phyloP scores from a whole-genome alignment of 805 yeast species.

The Candida sanyiensis region DNA sequence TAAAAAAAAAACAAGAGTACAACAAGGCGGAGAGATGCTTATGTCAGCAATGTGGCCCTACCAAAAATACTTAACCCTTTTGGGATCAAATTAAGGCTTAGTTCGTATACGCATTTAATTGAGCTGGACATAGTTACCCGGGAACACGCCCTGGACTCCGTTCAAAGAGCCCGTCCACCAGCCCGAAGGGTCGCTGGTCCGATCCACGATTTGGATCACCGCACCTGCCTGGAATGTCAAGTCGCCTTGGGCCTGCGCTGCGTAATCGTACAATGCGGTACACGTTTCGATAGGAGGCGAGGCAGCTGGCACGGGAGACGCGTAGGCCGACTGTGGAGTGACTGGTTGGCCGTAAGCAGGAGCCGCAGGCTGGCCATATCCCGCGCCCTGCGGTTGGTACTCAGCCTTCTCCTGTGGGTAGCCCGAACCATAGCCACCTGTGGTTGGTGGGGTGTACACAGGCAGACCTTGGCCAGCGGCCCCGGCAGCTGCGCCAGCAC shows the following conservation, averaged over 20 bases:
- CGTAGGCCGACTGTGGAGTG: slow-evolving; percentile 29
- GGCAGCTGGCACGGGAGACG: slow-evolving; percentile 24
- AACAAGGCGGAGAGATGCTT: not conserved
- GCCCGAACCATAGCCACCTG: slow-evolving; percentile 26
- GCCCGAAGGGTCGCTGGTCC: slow-evolving; percentile 80
- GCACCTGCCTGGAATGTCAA: slow-evolving; percentile 84
- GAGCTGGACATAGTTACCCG: slow-evolving; percentile 91
- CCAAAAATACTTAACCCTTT: too few relatives aligned
- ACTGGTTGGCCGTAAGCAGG: slow-evolving; percentile 14
- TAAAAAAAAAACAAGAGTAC: not conserved
- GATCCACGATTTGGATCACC: slow-evolving; percentile 73
- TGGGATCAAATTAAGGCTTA: too few relatives aligned
- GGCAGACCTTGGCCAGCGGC: slow-evolving; percentile 28
- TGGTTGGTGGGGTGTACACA: slow-evolving; percentile 32
- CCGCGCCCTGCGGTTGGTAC: slow-evolving; percentile 26
- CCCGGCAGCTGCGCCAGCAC: slow-evolving; percentile 28
- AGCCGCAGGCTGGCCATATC: slow-evolving; percentile 20
- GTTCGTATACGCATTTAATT: too few relatives aligned
- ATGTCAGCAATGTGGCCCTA: not conserved
- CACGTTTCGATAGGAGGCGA: slow-evolving; percentile 50
- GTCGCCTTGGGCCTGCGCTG: slow-evolving; percentile 93
- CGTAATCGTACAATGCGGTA: slow-evolving; percentile 85
- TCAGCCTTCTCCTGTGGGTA: slow-evolving; percentile 29
- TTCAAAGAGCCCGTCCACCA: slow-evolving; percentile 96
- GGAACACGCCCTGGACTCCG: slow-evolving; percentile 88